A percentile compares a stretch with the other conserved stretches of the same genome.
Evolutionary conservation across 179 eudicot genomes (phyloP).

Genomic region (Silene coronaria): DNA sequence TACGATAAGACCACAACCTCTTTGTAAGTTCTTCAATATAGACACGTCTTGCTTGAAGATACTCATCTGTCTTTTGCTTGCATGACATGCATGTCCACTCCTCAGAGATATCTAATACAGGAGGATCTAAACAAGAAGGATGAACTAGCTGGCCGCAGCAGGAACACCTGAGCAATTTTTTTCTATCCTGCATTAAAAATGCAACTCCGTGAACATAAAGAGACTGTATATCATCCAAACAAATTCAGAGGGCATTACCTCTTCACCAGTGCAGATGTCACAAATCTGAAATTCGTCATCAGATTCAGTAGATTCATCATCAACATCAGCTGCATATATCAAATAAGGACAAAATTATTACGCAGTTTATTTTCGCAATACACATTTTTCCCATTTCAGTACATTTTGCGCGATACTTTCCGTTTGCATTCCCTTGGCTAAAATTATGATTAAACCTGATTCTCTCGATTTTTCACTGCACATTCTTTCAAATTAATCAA

Average conservation of each 20-base stretch:
- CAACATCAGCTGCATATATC: slow-evolving; percentile 65
- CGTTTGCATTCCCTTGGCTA: too few relatives aligned
- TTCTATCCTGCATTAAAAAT: slow-evolving; percentile 62
- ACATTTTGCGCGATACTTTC: too few relatives aligned
- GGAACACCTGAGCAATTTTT: slow-evolving; percentile 84
- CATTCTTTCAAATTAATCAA: too few relatives aligned
- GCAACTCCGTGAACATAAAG: slow-evolving; percentile 9
- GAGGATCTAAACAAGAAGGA: slow-evolving; percentile 86
- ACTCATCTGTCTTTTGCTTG: slow-evolving; percentile 93
- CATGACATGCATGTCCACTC: slow-evolving; percentile 92
- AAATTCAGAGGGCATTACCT: slow-evolving; percentile 34
- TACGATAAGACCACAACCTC: slow-evolving; percentile 42
- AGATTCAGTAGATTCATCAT: slow-evolving; percentile 64
- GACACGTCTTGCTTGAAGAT: slow-evolving; percentile 60
- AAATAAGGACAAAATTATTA: slow-evolving; percentile 11
- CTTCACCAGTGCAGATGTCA: slow-evolving; percentile 85
- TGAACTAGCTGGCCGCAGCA: slow-evolving; percentile 79
- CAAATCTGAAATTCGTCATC: slow-evolving; percentile 99
- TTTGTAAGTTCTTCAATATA: slow-evolving; percentile 69
- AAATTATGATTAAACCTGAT: too few relatives aligned
- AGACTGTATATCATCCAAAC: background rate
- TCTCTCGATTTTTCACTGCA: too few relatives aligned
- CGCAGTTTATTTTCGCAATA: too few relatives aligned
- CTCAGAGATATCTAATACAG: slow-evolving; percentile 45
- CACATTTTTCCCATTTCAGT: too few relatives aligned